Base-by-base conservation (phyloP, 768 basidiomycete genomes). In the Clitopilus hobsonii region DNA sequence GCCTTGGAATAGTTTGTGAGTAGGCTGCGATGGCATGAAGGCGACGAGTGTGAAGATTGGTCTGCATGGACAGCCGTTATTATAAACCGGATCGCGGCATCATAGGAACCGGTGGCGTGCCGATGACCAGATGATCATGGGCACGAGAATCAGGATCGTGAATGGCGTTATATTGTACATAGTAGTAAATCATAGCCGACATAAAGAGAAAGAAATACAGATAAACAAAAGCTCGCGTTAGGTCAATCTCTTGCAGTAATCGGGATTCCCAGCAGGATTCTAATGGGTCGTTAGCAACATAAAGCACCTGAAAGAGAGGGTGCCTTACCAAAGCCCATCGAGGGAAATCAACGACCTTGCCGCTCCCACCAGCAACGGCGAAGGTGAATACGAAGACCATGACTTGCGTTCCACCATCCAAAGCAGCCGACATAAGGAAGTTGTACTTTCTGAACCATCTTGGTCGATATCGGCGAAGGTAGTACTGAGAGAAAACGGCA, bases 361-460 rank as follows among this genome's bases (percentile, higher is more conserved):
- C 65, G 45, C 66, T 61, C 5, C 63, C 66, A 14, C 67, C 67
- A 10, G 61, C 65, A 10, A 68, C 68, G 1, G 66, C 67, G 51
- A 68, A 70, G 5, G 67, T 67, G 49, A 60, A 68, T 0, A 68
- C 63, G 48, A 69, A 69, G 11, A 69, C 66, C 69, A 70, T 70
- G 49, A 70, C 60, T 54, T 79, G 75, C 2, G 77, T 78, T 47
- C 80, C 80, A 13, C 79, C 79, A 59, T 81, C 78, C 20, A 81
- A 70, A 38, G 75, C 80, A 22, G 81, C 81, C 20, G 74, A 75
- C 54, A 78, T 63, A 54, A 79, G 56, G 70, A 77, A 80, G 64
- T 78, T 80, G 65, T 79, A 78, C 62, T 78, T 78, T 59, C 72
- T 68, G 71, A 74, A 80, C 71, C 74, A 80, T 8, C 70, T 58